Evolutionary conservation across 2,329 filamentous ascomycete genomes (phyloP).

Genomic region (Alternaria sp.): DNA sequence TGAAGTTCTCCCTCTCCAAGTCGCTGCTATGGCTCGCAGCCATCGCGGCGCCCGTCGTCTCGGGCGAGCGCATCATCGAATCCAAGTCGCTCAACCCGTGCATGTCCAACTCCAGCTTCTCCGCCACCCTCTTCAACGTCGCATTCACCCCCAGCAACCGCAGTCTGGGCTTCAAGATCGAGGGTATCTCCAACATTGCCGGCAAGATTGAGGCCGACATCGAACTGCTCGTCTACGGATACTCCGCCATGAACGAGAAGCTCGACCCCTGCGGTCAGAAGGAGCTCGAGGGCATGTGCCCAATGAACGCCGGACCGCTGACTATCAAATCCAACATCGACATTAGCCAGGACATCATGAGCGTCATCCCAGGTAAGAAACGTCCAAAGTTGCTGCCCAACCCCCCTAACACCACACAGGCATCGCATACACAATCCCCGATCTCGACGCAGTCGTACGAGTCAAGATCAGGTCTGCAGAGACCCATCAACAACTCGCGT

Average conservation of each 20-base stretch:
- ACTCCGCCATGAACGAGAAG: constrained; percentile 68
- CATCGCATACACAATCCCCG: constrained; percentile 88
- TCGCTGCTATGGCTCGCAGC: constrained; percentile 46
- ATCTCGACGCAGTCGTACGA: constrained; percentile 84
- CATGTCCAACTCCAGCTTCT: constrained; percentile 84
- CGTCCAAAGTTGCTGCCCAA: neutral
- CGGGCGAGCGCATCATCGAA: constrained; percentile 67
- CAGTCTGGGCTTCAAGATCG: constrained; percentile 74
- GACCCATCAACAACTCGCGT: constrained; percentile 73
- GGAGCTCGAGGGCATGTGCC: constrained; percentile 77
- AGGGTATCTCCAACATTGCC: constrained; percentile 81
- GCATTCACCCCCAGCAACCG: constrained; percentile 77
- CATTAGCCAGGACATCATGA: constrained; percentile 63
- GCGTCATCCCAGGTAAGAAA: constrained; percentile 68
- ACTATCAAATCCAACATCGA: constrained; percentile 74
- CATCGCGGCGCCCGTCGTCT: constrained; percentile 55
- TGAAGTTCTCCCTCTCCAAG: constrained; percentile 44
- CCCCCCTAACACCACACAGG: constrained; percentile 48
- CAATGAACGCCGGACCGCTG: constrained; percentile 86
- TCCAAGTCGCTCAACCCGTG: constrained; percentile 87
- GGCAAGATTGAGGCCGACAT: constrained; percentile 82
- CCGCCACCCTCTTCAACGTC: constrained; percentile 87
- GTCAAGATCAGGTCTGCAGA: constrained; percentile 79
- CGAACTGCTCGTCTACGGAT: constrained; percentile 81
- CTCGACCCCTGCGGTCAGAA: constrained; percentile 77